Conservation (phyloP, 2,329 filamentous ascomycete genomes). For the Daldinia eschscholtzii region DNA sequence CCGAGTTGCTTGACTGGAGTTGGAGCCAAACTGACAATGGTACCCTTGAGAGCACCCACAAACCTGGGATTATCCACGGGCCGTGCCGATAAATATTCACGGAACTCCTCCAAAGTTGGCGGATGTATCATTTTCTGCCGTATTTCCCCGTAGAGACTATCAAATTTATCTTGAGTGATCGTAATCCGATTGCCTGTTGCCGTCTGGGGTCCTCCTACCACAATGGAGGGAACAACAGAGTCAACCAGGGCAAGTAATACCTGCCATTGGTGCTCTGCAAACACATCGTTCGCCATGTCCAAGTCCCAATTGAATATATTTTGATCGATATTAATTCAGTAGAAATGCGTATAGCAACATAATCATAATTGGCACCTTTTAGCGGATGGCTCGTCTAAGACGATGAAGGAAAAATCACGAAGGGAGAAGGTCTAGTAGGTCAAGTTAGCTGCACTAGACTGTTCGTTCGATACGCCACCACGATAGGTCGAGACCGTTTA, state of each 20-base stretch:
- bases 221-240: constrained; percentile 34
- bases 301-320: not conserved
- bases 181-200: not conserved
- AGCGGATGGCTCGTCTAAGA: not conserved
- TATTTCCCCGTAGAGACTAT: constrained; percentile 2
- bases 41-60: constrained; percentile 1
- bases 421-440: not conserved
- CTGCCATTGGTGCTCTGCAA: constrained; percentile 28
- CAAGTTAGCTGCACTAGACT: no score
- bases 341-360: not conserved
- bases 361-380: not conserved
- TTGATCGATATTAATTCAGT: not conserved
- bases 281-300: not conserved
- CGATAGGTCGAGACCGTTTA: no score
- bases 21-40: not conserved
- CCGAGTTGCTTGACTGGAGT: constrained; percentile 14
- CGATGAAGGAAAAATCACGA: not conserved
- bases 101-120: constrained; percentile 4
- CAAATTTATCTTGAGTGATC: constrained; percentile 10
- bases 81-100: constrained; percentile 12
- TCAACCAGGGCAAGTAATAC: constrained; percentile 32
- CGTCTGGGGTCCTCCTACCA: not conserved
- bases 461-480: no score
- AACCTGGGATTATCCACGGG: constrained; percentile 16
- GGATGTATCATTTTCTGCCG: not conserved